These are phyloP conservation scores for Chaetomium tenue DNA, from an alignment of 495 filamentous ascomycete species.

Conservation along the genomic window DNA sequence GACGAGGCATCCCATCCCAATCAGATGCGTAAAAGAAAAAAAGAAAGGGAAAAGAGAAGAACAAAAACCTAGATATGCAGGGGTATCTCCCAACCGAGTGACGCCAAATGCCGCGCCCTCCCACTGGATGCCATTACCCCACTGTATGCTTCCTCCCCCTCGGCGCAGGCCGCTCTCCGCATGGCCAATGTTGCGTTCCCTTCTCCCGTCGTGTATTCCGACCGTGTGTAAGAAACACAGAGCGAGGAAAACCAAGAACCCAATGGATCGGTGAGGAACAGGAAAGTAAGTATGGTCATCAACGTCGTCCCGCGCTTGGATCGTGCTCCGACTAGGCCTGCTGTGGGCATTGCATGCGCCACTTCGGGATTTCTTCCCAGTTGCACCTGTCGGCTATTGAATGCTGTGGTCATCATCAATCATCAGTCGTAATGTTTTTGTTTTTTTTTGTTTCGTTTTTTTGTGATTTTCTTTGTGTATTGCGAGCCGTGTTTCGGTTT, in stretches of 20 bases:
- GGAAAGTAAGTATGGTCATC: not conserved
- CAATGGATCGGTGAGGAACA: not conserved
- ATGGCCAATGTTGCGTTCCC: not conserved
- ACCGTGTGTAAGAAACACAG: not conserved
- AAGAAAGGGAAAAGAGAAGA: conserved; percentile 1
- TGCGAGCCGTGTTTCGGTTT: not conserved
- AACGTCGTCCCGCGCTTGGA: not conserved
- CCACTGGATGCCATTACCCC: not conserved
- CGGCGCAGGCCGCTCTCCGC: not conserved
- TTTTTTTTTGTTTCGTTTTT: too few species aligned
- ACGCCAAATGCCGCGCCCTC: conserved; percentile 5
- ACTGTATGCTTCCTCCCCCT: not conserved
- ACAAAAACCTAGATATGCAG: conserved; percentile 15
- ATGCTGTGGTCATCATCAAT: conserved; percentile 9
- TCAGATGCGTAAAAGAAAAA: not conserved
- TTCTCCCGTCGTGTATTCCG: not conserved
- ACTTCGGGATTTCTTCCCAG: not conserved
- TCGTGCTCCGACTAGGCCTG: not conserved
- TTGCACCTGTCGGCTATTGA: not conserved
- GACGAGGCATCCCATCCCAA: not conserved
- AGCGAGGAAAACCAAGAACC: not conserved
- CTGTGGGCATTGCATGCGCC: not conserved
- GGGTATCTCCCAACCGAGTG: conserved; percentile 20
- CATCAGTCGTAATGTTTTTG: conserved; percentile 4
- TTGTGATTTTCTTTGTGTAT: not conserved